Evolutionary conservation across 371 early-diverging fungal genomes (phyloP).

Genomic region (Batkoa obscura): DNA sequence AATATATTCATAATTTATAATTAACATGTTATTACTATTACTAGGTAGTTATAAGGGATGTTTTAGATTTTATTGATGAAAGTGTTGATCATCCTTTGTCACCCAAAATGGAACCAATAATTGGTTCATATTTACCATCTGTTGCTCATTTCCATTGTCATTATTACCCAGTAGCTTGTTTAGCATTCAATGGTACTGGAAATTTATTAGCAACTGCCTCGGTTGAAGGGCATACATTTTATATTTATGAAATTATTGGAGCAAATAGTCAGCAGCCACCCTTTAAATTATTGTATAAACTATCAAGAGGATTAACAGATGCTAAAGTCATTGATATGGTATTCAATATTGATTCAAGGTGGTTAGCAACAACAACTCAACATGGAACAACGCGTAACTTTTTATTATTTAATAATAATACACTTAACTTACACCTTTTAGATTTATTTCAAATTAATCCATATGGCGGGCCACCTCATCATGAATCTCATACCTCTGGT

Average conservation of each 20-base stretch:
- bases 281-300: conserved; percentile 15
- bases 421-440: background rate
- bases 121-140: conserved; percentile 17
- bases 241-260: conserved; percentile 29
- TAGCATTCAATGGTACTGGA: conserved; percentile 43
- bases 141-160: conserved; percentile 59
- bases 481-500: conserved; percentile 26
- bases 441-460: conserved; percentile 48
- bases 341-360: conserved; percentile 49
- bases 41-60: conserved; percentile 32
- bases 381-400: conserved; percentile 45
- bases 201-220: conserved; percentile 51
- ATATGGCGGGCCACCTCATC: conserved; percentile 40
- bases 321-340: conserved; percentile 51
- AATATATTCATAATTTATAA: background rate
- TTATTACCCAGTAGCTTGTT: conserved; percentile 37
- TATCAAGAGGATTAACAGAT: conserved; percentile 57
- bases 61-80: conserved; percentile 13
- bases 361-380: conserved; percentile 58
- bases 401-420: background rate
- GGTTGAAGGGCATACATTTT: conserved; percentile 52
- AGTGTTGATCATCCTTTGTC: conserved; percentile 4
- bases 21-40: no score
- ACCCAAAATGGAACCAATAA: background rate
- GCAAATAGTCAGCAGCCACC: conserved; percentile 3